Conservation (phyloP, 225 moss, liverwort and hornwort species). For the Sphagnum contortum region DNA sequence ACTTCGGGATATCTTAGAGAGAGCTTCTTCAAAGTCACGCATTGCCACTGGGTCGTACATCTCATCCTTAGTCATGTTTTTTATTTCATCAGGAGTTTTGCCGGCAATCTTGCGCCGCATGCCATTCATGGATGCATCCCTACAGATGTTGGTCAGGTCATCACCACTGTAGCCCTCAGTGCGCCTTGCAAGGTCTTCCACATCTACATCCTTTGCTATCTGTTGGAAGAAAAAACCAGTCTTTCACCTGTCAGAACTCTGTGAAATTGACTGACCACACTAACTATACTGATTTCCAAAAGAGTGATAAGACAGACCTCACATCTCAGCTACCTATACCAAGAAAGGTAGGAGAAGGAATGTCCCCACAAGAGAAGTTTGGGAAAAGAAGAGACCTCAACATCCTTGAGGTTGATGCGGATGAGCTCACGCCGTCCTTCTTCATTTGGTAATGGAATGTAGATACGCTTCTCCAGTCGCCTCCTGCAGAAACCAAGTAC, state of each 20-base stretch:
- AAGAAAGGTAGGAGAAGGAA: background rate
- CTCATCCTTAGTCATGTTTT: conserved; percentile 97
- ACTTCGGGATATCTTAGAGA: conserved; percentile 81
- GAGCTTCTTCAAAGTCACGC: conserved; percentile 98
- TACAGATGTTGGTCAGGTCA: conserved; percentile 95
- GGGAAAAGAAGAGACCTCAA: conserved; percentile 27
- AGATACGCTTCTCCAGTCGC: conserved; percentile 60
- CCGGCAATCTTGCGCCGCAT: conserved; percentile 99
- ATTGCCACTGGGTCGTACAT: conserved; percentile 98
- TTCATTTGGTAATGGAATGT: conserved; percentile 56
- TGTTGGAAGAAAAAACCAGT: conserved; percentile 11
- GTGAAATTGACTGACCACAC: too few relatives aligned
- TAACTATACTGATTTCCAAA: too few relatives aligned
- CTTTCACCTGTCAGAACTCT: too few relatives aligned
- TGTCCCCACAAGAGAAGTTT: background rate
- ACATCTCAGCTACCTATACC: background rate
- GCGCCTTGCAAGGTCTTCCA: conserved; percentile 72
- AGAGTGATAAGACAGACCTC: too few relatives aligned
- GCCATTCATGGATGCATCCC: conserved; percentile 99
- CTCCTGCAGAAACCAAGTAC: conserved; percentile 26
- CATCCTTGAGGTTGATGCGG: conserved; percentile 62
- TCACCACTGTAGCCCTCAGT: conserved; percentile 99
- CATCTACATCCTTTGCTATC: conserved; percentile 91
- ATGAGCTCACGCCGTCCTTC: conserved; percentile 63
- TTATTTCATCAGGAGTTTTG: conserved; percentile 96